phyloP scores from a whole-genome alignment of 140 eudicot species.

The Bidens hawaiensis region DNA sequence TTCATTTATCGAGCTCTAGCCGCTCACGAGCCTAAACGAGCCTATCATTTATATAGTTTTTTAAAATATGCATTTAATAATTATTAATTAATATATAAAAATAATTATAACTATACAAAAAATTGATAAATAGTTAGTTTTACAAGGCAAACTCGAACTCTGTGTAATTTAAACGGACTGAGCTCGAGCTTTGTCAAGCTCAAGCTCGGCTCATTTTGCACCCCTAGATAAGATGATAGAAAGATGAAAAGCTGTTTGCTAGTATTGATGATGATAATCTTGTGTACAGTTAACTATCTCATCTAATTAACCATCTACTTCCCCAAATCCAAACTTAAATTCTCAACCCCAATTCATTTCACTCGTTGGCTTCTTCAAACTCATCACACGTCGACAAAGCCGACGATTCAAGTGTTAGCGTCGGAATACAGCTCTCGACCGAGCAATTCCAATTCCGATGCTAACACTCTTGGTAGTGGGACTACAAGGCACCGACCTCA shows the following conservation, averaged over 20 bases:
- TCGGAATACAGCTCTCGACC: constrained; percentile 70
- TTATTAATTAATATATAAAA: too few species aligned
- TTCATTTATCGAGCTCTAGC: too few species aligned
- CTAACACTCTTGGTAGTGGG: constrained; percentile 28
- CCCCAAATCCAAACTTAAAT: constrained; percentile 15
- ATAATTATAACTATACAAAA: too few species aligned
- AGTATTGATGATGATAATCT: not conserved
- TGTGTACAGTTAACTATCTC: constrained; percentile 12
- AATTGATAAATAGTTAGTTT: too few species aligned
- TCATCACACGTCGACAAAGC: constrained; percentile 8
- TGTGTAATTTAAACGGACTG: too few species aligned
- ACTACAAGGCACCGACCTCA: constrained; percentile 64
- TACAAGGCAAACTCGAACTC: too few species aligned
- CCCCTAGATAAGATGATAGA: too few species aligned
- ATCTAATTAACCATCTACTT: constrained; percentile 17
- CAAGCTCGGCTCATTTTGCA: too few species aligned
- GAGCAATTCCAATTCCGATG: constrained; percentile 20
- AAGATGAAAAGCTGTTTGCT: constrained; percentile 4
- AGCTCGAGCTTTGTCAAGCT: too few species aligned
- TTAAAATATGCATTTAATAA: too few species aligned
- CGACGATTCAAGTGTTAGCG: constrained; percentile 26
- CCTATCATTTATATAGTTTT: too few species aligned
- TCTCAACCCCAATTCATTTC: not conserved
- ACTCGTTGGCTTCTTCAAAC: constrained; percentile 17
- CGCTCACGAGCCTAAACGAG: too few species aligned